Percentiles rank a stretch among this genome's conserved stretches.
Evolutionary conservation across 1,284 basidiomycete species (phyloP).

Genomic region (Cystobasidium slooffiae): DNA sequence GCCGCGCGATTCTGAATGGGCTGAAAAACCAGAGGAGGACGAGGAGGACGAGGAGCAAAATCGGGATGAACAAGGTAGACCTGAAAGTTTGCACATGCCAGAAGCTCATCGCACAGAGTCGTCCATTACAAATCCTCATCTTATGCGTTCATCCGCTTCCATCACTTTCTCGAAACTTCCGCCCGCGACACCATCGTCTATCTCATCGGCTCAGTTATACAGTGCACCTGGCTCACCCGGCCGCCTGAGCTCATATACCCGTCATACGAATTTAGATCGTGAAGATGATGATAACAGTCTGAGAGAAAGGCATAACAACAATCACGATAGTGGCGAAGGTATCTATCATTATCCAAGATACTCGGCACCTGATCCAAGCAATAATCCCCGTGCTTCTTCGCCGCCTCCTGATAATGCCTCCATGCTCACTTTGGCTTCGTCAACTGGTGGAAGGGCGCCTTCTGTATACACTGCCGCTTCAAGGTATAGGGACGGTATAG

Average conservation of each 20-base stretch:
- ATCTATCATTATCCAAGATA: constrained; percentile 66
- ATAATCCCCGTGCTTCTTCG: constrained; percentile 89
- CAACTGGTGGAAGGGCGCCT: constrained; percentile 53
- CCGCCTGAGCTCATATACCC: background rate
- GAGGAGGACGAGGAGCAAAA: background rate
- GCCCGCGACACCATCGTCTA: constrained; percentile 30
- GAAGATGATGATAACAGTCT: background rate
- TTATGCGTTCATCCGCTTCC: constrained; percentile 22
- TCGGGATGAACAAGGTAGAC: background rate
- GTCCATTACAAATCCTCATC: too few relatives aligned
- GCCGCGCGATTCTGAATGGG: background rate
- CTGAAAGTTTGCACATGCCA: constrained; percentile 1
- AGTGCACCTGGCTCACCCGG: constrained; percentile 24
- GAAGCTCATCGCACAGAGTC: background rate
- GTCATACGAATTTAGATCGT: background rate
- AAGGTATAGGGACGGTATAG: constrained; percentile 14
- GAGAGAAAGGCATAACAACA: background rate
- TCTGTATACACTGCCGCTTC: constrained; percentile 27
- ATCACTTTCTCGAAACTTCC: constrained; percentile 39
- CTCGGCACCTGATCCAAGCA: constrained; percentile 86
- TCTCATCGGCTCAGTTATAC: constrained; percentile 26
- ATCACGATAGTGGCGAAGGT: background rate
- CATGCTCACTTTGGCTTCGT: constrained; percentile 87
- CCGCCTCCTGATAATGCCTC: constrained; percentile 90
- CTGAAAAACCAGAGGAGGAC: background rate